Conservation (phyloP, 2,329 filamentous ascomycete species). For the Escovopsis sp. region DNA sequence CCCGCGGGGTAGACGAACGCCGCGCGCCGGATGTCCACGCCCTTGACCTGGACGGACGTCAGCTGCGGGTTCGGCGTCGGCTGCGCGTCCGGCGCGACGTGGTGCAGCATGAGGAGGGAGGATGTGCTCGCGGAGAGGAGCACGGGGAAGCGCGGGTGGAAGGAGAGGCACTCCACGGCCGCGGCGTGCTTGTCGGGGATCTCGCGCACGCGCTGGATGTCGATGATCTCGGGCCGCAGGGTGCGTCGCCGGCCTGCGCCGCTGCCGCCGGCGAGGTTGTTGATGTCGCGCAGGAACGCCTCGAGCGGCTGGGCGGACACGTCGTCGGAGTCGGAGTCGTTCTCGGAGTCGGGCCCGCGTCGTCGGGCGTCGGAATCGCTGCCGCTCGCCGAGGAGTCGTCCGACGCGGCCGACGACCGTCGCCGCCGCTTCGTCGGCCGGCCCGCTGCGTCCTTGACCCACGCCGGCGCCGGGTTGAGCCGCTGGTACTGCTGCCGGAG, state of each 20-base stretch:
- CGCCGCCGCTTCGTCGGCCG: constrained; percentile 35
- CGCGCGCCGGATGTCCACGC: constrained; percentile 70
- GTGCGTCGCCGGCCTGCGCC: constrained; percentile 43
- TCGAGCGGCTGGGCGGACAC: constrained; percentile 64
- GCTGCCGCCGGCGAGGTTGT: constrained; percentile 43
- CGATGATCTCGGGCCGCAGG: constrained; percentile 71
- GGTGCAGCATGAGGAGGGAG: constrained; percentile 76
- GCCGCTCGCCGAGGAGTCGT: constrained; percentile 32
- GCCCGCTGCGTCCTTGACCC: constrained; percentile 37
- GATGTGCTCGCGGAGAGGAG: constrained; percentile 79
- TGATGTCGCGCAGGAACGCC: constrained; percentile 60
- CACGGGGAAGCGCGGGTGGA: constrained; percentile 79
- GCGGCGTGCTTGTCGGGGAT: constrained; percentile 66
- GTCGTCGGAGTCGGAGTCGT: constrained; percentile 14
- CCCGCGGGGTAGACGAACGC: constrained; percentile 61
- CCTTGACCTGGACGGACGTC: constrained; percentile 74
- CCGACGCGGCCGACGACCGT: constrained; percentile 25
- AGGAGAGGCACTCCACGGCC: constrained; percentile 67
- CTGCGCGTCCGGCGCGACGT: constrained; percentile 61
- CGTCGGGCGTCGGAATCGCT: constrained; percentile 38
- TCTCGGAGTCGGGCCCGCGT: too few relatives aligned
- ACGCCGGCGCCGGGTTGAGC: constrained; percentile 43
- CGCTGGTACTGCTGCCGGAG: constrained; percentile 62
- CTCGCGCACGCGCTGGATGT: constrained; percentile 80
- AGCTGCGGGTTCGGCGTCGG: constrained; percentile 75